Evolutionary conservation across 2,329 filamentous ascomycete species (phyloP).

Genomic region (Tolypocladium sp.): DNA sequence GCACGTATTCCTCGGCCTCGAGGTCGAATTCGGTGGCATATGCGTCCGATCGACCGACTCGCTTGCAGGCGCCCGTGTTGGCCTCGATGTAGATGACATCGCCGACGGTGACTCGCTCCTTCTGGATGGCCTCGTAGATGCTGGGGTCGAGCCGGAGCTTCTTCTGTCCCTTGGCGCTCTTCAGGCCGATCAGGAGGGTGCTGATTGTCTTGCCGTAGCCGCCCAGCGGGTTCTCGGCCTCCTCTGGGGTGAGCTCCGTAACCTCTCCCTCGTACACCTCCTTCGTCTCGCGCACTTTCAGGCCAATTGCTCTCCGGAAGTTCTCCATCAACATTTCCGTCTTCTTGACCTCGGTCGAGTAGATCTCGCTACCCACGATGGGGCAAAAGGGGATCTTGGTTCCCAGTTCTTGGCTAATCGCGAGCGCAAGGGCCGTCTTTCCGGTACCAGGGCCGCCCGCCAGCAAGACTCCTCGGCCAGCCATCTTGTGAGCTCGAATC

Average conservation of each 20-base stretch:
- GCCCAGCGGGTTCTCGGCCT: conserved; percentile 93
- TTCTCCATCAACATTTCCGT: conserved; percentile 99
- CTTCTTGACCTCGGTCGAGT: conserved; percentile 98
- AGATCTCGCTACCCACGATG: conserved; percentile 96
- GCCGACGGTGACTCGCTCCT: conserved; percentile 90
- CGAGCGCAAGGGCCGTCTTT: conserved; percentile 92
- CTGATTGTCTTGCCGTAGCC: conserved; percentile 97
- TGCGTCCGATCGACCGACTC: conserved; percentile 89
- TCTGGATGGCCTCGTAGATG: conserved; percentile 98
- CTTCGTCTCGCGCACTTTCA: conserved; percentile 96
- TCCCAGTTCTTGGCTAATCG: conserved; percentile 92
- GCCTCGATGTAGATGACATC: conserved; percentile 99
- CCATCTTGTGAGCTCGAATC: conserved; percentile 95
- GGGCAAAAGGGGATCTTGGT: conserved; percentile 98
- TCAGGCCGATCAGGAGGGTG: conserved; percentile 86
- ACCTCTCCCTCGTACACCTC: conserved; percentile 99
- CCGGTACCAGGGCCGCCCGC: conserved; percentile 93
- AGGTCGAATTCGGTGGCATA: conserved; percentile 98
- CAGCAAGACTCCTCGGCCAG: conserved; percentile 83
- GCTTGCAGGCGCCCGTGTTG: conserved; percentile 96
- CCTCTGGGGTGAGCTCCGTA: conserved; percentile 92
- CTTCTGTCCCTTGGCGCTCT: conserved; percentile 94
- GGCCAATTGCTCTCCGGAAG: conserved; percentile 89
- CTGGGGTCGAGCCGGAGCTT: conserved; percentile 93
- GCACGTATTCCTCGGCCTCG: conserved; percentile 97